A percentile compares a stretch with the other conserved stretches of the same genome.
Evolutionary conservation across 805 yeast genomes (phyloP).

Genomic region (Lachancea meyersii): DNA sequence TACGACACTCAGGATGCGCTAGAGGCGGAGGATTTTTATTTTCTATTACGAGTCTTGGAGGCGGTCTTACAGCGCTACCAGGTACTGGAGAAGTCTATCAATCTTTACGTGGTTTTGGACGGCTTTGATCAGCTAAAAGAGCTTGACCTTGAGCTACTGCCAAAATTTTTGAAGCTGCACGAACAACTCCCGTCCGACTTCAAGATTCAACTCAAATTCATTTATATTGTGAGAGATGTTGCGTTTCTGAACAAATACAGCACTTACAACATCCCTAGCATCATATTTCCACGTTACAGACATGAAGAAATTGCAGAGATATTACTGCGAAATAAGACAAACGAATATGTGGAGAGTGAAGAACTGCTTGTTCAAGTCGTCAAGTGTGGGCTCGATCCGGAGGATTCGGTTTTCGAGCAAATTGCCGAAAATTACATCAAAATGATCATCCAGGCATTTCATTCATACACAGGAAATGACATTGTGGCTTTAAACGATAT

Average conservation of each 20-base stretch:
- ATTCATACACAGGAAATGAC: conserved; percentile 31
- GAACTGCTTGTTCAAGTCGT: conserved; percentile 10
- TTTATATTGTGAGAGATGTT: conserved; percentile 22
- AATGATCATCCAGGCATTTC: conserved; percentile 28
- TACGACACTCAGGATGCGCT: conserved; percentile 21
- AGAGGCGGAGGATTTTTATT: conserved; percentile 28
- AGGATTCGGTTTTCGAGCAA: conserved; percentile 10
- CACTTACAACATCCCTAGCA: conserved; percentile 23
- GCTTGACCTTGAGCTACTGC: conserved; percentile 26
- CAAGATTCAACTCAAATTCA: conserved; percentile 22
- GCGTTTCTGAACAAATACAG: conserved; percentile 25
- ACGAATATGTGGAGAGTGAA: conserved; percentile 14
- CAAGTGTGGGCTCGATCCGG: conserved; percentile 11
- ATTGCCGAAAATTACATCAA: conserved; percentile 21
- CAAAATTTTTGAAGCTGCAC: conserved; percentile 24
- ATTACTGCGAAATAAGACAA: conserved; percentile 14
- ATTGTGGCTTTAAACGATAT: conserved; percentile 24
- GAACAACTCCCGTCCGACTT: conserved; percentile 19
- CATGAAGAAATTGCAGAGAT: conserved; percentile 21
- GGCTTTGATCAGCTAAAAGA: conserved; percentile 31
- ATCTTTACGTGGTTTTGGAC: conserved; percentile 25
- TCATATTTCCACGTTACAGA: conserved; percentile 29
- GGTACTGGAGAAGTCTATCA: conserved; percentile 7
- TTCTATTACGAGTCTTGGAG: conserved; percentile 21
- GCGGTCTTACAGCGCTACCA: conserved; percentile 13